These are phyloP conservation scores for Aspergillus carlsbadensis DNA, from an alignment of 495 filamentous ascomycete species.

Conservation along the genomic window DNA sequence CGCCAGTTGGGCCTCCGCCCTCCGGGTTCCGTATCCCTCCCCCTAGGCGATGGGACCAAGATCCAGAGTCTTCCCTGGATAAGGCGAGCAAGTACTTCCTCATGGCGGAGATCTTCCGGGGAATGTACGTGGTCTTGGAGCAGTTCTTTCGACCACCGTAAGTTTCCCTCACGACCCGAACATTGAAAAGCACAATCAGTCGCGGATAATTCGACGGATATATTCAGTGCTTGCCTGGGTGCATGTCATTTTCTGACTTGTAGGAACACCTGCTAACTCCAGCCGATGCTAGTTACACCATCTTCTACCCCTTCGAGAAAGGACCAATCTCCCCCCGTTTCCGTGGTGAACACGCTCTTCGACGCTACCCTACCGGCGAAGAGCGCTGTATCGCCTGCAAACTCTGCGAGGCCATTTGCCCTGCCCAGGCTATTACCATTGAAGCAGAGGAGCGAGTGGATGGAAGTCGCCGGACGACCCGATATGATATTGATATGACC, in stretches of 20 bases:
- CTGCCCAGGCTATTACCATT: constrained; percentile 95
- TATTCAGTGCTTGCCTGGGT: background rate
- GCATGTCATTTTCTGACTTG: background rate
- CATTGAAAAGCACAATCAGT: background rate
- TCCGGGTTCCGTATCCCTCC: constrained; percentile 71
- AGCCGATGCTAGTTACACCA: constrained; percentile 71
- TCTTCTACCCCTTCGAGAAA: constrained; percentile 99
- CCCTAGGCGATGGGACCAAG: constrained; percentile 68
- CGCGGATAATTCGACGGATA: background rate
- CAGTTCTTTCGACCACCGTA: constrained; percentile 97
- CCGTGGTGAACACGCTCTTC: constrained; percentile 93
- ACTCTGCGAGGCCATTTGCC: constrained; percentile 97
- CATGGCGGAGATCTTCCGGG: constrained; percentile 89
- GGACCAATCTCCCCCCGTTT: constrained; percentile 97
- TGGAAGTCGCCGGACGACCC: constrained; percentile 87
- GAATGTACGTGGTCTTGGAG: constrained; percentile 97
- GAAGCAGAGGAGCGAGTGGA: constrained; percentile 98
- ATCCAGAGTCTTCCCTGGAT: constrained; percentile 69
- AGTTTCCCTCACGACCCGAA: constrained; percentile 41
- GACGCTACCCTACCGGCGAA: constrained; percentile 94
- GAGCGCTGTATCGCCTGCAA: constrained; percentile 99
- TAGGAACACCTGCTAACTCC: constrained; percentile 8
- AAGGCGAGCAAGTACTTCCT: constrained; percentile 91
- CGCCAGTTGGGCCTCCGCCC: constrained; percentile 72
- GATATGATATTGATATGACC: constrained; percentile 99